Conservation (phyloP, 2,329 filamentous ascomycete species). For the Emergomyces pasteurianus region DNA sequence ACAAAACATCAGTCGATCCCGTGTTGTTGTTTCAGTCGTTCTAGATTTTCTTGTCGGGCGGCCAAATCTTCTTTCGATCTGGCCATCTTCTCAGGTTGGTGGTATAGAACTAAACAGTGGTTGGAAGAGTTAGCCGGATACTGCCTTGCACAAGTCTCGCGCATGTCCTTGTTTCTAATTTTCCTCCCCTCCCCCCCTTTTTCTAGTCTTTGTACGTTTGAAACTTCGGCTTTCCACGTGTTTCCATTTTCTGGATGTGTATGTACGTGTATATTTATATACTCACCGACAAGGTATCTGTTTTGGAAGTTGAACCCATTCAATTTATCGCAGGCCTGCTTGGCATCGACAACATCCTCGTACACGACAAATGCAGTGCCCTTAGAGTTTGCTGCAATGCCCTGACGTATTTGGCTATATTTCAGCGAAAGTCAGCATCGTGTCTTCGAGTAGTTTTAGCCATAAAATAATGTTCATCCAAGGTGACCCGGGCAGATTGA, state of each 20-base stretch:
- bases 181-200: no score
- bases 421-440: constrained; percentile 4
- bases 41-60: constrained; percentile 90
- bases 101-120: constrained; percentile 52
- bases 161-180: no score
- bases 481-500: constrained; percentile 4
- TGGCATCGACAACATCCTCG: constrained; percentile 98
- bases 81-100: constrained; percentile 66
- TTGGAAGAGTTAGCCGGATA: background rate
- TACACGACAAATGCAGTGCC: constrained; percentile 98
- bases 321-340: constrained; percentile 97
- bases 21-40: constrained; percentile 94
- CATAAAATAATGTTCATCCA: background rate
- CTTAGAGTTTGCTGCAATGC: constrained; percentile 93
- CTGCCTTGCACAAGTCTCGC: background rate
- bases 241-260: background rate
- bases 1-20: constrained; percentile 73
- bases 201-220: background rate
- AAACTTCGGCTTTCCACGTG: background rate
- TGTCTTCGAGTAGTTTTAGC: constrained; percentile 9
- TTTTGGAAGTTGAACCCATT: constrained; percentile 99
- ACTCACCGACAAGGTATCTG: constrained; percentile 92
- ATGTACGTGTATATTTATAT: background rate
- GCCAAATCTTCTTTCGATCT: constrained; percentile 90
- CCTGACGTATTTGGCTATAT: constrained; percentile 87